Percentiles rank a stretch among this genome's conserved stretches.
phyloP scores from a whole-genome alignment of 345 rosid species.

The Theobroma cacao region DNA sequence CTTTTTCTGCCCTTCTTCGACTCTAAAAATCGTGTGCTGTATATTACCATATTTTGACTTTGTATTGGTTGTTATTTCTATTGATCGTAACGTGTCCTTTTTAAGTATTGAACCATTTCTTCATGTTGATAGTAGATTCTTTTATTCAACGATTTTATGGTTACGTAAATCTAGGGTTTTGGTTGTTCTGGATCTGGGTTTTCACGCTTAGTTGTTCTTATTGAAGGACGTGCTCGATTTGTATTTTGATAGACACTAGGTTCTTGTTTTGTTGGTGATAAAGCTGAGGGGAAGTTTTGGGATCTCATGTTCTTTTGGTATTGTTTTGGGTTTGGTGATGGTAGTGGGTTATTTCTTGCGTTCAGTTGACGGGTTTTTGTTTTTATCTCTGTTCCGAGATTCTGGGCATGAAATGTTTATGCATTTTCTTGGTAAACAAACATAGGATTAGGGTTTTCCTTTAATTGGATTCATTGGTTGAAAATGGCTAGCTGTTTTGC shows the following conservation, averaged over 20 bases:
- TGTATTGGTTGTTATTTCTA: not conserved
- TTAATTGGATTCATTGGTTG: not conserved
- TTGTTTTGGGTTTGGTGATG: not conserved
- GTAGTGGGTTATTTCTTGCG: not conserved
- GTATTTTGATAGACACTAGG: slow-evolving; percentile 5
- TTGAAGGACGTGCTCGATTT: not conserved
- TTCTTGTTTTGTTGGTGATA: slow-evolving; percentile 3
- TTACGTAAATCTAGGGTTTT: slow-evolving; percentile 1
- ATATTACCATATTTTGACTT: not conserved
- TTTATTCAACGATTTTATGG: not conserved
- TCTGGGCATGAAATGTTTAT: not conserved
- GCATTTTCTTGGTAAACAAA: not conserved
- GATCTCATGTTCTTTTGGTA: not conserved
- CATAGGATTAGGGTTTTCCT: not conserved
- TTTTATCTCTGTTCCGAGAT: not conserved
- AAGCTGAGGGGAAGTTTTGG: slow-evolving; percentile 2
- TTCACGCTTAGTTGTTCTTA: not conserved
- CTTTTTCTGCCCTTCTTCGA: too few species aligned
- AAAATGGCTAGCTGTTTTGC: not conserved
- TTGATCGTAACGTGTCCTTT: not conserved
- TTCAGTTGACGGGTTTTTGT: not conserved
- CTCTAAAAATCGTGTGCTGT: not conserved
- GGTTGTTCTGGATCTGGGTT: slow-evolving; percentile 20
- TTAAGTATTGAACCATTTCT: not conserved
- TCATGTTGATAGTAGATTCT: not conserved